Evolutionary conservation across 768 basidiomycete genomes (phyloP).

Genomic region (Galerina marginata): DNA sequence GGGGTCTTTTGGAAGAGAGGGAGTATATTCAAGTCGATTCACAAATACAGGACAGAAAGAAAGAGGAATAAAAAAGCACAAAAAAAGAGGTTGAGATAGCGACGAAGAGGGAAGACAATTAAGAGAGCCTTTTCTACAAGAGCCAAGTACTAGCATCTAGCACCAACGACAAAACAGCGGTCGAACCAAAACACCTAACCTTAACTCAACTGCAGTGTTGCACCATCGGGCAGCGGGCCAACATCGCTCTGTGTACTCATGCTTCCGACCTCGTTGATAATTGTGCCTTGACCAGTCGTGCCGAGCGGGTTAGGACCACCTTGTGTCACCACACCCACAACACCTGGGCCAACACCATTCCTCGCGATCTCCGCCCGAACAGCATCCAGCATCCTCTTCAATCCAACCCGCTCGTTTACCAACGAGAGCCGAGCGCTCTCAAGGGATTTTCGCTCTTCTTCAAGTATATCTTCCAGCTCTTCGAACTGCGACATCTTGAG

Average conservation of each 20-base stretch:
- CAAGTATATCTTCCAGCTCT: conserved; percentile 88
- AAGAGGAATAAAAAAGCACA: conserved; percentile 1
- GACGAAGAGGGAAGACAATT: conserved; percentile 1
- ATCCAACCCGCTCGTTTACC: conserved; percentile 74
- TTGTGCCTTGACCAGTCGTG: conserved; percentile 65
- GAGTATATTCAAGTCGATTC: no score
- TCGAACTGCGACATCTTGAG: conserved; percentile 96
- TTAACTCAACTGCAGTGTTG: conserved; percentile 54
- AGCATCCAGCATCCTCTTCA: conserved; percentile 75
- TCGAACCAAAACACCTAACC: neutral
- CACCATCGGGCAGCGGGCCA: conserved; percentile 62
- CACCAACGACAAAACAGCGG: conserved; percentile 11
- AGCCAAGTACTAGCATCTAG: conserved; percentile 4
- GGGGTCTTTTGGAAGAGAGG: no score
- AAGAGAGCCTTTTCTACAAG: neutral
- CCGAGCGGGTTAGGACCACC: conserved; percentile 48
- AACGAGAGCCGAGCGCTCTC: conserved; percentile 84
- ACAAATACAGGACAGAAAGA: neutral
- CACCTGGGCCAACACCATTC: conserved; percentile 45
- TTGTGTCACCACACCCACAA: conserved; percentile 23
- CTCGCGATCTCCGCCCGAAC: conserved; percentile 69
- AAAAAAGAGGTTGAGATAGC: neutral
- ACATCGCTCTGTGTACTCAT: conserved; percentile 53
- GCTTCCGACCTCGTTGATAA: conserved; percentile 56
- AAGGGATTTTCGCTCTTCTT: conserved; percentile 85